Percentiles rank a stretch among this genome's conserved stretches.
Evolutionary conservation across 108 stramenopile genomes (phyloP).

Genomic region (Asterionellopsis glacialis): DNA sequence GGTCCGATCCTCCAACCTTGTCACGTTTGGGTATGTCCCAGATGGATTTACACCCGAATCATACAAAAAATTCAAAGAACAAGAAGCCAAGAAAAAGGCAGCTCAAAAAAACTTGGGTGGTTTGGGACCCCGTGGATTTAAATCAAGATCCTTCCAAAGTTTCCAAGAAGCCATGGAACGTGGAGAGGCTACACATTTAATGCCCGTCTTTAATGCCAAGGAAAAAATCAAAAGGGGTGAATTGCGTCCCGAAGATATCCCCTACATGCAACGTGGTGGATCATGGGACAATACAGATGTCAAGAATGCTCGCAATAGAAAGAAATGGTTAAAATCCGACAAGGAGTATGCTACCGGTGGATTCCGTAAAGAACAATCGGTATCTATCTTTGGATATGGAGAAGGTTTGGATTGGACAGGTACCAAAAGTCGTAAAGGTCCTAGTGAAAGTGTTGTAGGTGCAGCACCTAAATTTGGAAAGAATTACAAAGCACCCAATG

Average conservation of each 20-base stretch:
- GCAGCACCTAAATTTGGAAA: conserved; percentile 51
- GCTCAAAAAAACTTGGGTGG: conserved; percentile 43
- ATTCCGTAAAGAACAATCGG: conserved; percentile 70
- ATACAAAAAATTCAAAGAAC: conserved; percentile 63
- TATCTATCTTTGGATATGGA: conserved; percentile 67
- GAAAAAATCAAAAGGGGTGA: conserved; percentile 54
- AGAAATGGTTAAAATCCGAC: conserved; percentile 56
- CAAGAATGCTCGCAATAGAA: conserved; percentile 42
- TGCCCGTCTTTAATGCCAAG: conserved; percentile 73
- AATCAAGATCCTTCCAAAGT: conserved; percentile 67
- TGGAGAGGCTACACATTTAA: conserved; percentile 63
- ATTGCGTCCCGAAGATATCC: conserved; percentile 63
- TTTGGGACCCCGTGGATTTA: conserved; percentile 70
- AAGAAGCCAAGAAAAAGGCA: conserved; percentile 44
- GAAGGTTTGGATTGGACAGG: conserved; percentile 82
- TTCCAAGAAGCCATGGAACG: conserved; percentile 81
- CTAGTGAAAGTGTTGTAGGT: conserved; percentile 29
- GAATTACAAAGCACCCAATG: conserved; percentile 81
- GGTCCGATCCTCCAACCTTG: not conserved
- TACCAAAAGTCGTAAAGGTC: conserved; percentile 19
- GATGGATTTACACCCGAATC: conserved; percentile 72
- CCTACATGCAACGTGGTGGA: conserved; percentile 83
- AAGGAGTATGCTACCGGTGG: conserved; percentile 71
- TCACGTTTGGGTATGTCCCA: conserved; percentile 50
- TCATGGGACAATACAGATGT: conserved; percentile 60